Evolutionary conservation across 2,329 filamentous ascomycete species (phyloP).

Genomic region (Chaetomium sp.): DNA sequence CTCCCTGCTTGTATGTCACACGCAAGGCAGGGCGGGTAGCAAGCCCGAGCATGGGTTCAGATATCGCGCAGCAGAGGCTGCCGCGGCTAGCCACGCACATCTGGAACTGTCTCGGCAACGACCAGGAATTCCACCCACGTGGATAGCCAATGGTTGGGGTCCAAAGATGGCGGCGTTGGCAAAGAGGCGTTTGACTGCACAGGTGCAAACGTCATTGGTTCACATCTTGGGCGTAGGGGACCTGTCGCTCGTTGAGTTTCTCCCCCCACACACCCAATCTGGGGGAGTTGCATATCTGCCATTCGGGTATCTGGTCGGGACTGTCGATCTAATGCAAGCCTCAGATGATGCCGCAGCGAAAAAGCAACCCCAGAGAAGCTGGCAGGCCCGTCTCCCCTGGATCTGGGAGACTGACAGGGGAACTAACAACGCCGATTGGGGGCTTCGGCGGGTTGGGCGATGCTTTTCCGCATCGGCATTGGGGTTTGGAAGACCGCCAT

Average conservation of each 20-base stretch:
- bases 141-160: conserved; percentile 20
- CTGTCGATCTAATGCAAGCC: conserved; percentile 14
- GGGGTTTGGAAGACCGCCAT: not conserved
- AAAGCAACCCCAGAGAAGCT: not conserved
- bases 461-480: conserved; percentile 11
- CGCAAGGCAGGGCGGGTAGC: not conserved
- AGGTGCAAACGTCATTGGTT: conserved; percentile 10
- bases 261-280: conserved; percentile 1
- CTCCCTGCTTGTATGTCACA: not conserved
- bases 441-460: conserved; percentile 7
- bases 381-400: not conserved
- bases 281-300: conserved; percentile 2
- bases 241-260: not conserved
- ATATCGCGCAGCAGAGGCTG: not conserved
- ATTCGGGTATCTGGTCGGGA: conserved; percentile 17
- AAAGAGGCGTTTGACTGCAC: not conserved
- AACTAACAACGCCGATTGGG: conserved; percentile 6
- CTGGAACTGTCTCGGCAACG: conserved; percentile 19
- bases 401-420: not conserved
- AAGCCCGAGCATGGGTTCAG: not conserved
- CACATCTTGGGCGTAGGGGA: not conserved
- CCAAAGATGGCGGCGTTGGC: not conserved
- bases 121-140: conserved; percentile 15
- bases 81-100: conserved; percentile 18
- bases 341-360: conserved; percentile 9